Evolutionary conservation across 768 basidiomycete genomes (phyloP).

Genomic region (Baorangia bicolor): DNA sequence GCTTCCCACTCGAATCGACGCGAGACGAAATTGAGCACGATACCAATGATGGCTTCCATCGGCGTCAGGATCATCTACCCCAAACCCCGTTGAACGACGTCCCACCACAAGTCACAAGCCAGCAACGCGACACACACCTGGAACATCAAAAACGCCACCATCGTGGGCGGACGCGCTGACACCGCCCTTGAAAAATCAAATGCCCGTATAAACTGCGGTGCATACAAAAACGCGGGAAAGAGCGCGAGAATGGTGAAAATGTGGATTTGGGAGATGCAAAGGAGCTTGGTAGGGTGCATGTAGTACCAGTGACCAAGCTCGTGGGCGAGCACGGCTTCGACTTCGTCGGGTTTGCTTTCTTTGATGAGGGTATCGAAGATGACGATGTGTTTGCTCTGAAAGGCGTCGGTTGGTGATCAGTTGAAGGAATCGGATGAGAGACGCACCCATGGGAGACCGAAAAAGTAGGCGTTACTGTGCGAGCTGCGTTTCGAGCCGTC

Average conservation of each 20-base stretch:
- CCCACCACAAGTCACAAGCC: background rate
- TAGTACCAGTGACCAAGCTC: slow-evolving; percentile 97
- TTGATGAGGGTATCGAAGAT: slow-evolving; percentile 97
- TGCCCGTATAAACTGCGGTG: slow-evolving; percentile 72
- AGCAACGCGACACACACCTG: slow-evolving; percentile 42
- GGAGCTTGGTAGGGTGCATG: slow-evolving; percentile 86
- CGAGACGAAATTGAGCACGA: slow-evolving; percentile 78
- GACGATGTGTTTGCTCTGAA: slow-evolving; percentile 88
- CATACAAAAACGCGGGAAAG: slow-evolving; percentile 88
- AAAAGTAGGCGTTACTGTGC: slow-evolving; percentile 98
- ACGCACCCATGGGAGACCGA: slow-evolving; percentile 89
- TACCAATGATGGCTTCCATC: slow-evolving; percentile 68
- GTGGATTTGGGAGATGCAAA: slow-evolving; percentile 84
- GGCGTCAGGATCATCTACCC: slow-evolving; percentile 76
- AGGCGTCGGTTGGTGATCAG: background rate
- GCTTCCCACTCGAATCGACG: slow-evolving; percentile 92
- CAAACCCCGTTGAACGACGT: background rate
- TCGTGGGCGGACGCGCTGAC: slow-evolving; percentile 68
- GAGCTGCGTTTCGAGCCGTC: slow-evolving; percentile 95
- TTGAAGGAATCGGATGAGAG: background rate
- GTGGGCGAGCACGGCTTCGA: slow-evolving; percentile 97
- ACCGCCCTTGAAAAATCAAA: slow-evolving; percentile 76
- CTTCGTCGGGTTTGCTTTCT: slow-evolving; percentile 85
- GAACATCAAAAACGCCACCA: slow-evolving; percentile 86
- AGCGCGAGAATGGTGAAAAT: slow-evolving; percentile 81